phyloP scores from a whole-genome alignment of 108 stramenopile genomes.

The Fistulifera solaris region DNA sequence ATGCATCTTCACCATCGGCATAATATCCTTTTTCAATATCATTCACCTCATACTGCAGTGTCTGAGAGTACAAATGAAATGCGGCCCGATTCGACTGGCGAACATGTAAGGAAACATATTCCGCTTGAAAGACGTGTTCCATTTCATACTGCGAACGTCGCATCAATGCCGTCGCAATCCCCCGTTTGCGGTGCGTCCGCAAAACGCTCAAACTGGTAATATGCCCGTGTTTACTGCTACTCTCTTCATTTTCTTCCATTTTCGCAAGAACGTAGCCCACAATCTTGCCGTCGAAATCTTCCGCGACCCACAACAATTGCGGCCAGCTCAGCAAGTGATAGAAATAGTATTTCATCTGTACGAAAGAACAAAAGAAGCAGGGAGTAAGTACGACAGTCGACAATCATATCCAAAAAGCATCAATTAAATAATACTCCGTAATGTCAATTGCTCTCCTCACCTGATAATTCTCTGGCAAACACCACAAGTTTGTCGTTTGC shows the following conservation, averaged over 20 bases:
- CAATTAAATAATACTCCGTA: too few relatives aligned
- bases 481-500: slow-evolving; percentile 97
- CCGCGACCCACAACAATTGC: slow-evolving; percentile 95
- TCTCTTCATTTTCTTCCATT: slow-evolving; percentile 90
- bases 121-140: slow-evolving; percentile 86
- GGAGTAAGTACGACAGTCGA: background rate
- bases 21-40: slow-evolving; percentile 98
- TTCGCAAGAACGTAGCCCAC: slow-evolving; percentile 99
- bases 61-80: slow-evolving; percentile 93
- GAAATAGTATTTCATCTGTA: slow-evolving; percentile 90
- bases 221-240: slow-evolving; percentile 59
- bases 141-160: slow-evolving; percentile 81
- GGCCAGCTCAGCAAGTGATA: slow-evolving; percentile 98
- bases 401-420: too few relatives aligned
- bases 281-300: slow-evolving; percentile 87
- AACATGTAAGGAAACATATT: slow-evolving; percentile 96
- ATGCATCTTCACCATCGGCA: slow-evolving; percentile 99
- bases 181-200: slow-evolving; percentile 88
- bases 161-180: slow-evolving; percentile 93
- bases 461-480: slow-evolving; percentile 99
- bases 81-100: slow-evolving; percentile 95
- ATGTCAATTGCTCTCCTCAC: slow-evolving; percentile 25
- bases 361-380: background rate
- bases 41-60: slow-evolving; percentile 88
- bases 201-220: slow-evolving; percentile 97